Conservation (phyloP, 2,329 filamentous ascomycete species). For the Colletotrichum sp. region DNA sequence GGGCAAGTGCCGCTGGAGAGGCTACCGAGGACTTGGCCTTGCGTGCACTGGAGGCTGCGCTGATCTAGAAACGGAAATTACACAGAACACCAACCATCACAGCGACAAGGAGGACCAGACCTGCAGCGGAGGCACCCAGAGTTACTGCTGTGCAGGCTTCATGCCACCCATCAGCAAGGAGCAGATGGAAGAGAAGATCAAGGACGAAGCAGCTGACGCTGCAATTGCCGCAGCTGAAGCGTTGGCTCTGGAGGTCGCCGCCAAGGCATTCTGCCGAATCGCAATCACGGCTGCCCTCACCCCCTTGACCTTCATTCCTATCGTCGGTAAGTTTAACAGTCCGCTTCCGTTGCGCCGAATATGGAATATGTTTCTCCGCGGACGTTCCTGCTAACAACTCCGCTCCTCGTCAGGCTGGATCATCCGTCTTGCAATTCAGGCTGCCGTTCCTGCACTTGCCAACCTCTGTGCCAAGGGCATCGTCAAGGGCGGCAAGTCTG, state of each 20-base stretch:
- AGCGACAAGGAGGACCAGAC: slow-evolving; percentile 31
- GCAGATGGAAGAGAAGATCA: slow-evolving; percentile 24
- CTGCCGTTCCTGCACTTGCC: slow-evolving; percentile 33
- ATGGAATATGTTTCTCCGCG: not conserved
- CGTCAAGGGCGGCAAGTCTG: not conserved
- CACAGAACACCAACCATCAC: slow-evolving; percentile 29
- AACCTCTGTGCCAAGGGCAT: slow-evolving; percentile 7
- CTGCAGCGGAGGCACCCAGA: slow-evolving; percentile 33
- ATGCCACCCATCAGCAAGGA: slow-evolving; percentile 25
- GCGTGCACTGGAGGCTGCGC: slow-evolving; percentile 30
- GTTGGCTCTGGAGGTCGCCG: slow-evolving; percentile 35
- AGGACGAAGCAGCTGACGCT: slow-evolving; percentile 28
- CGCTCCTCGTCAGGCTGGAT: slow-evolving; percentile 7
- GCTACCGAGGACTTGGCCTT: slow-evolving; percentile 34
- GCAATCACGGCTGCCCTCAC: slow-evolving; percentile 30
- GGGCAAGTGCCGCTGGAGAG: slow-evolving; percentile 31
- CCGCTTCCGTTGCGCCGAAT: not conserved
- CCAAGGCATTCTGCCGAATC: slow-evolving; percentile 37
- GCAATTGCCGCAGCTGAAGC: slow-evolving; percentile 31
- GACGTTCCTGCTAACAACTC: not conserved
- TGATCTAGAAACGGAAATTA: slow-evolving; percentile 32
- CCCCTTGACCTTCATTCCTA: not conserved
- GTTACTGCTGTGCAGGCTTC: slow-evolving; percentile 35
- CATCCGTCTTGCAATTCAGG: slow-evolving; percentile 17
- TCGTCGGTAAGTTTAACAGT: not conserved